Conservation (phyloP, 2,329 filamentous ascomycete genomes). For the Orbilia quercus region DNA sequence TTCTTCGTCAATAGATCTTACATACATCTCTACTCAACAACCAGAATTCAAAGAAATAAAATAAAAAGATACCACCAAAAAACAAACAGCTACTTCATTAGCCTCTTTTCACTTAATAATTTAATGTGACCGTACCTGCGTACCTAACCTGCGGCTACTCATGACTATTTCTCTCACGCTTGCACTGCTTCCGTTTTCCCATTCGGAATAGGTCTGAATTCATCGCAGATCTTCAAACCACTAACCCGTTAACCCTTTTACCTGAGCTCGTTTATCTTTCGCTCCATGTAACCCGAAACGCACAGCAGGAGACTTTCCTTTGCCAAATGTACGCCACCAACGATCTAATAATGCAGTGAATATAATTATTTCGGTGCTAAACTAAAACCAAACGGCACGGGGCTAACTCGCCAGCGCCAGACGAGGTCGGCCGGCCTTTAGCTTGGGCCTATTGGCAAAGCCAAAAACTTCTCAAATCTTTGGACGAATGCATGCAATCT, state of each 20-base stretch:
- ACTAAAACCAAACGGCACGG: slow-evolving; percentile 12
- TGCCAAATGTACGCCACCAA: slow-evolving; percentile 20
- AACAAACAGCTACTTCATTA: too few species aligned
- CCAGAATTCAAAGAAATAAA: slow-evolving; percentile 42
- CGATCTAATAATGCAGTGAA: slow-evolving; percentile 23
- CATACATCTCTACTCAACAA: slow-evolving; percentile 56
- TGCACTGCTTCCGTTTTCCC: slow-evolving; percentile 2
- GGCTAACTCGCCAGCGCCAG: slow-evolving; percentile 1
- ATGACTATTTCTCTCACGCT: slow-evolving; percentile 1
- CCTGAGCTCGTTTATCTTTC: slow-evolving; percentile 45
- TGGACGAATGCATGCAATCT: slow-evolving; percentile 50
- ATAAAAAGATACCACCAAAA: slow-evolving; percentile 4
- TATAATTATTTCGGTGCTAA: too few species aligned
- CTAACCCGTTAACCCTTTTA: slow-evolving; percentile 1
- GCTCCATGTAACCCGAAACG: slow-evolving; percentile 31
- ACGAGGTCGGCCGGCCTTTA: background rate
- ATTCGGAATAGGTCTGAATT: slow-evolving; percentile 13
- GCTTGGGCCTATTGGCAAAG: background rate
- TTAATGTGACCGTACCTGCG: background rate
- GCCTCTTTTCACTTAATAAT: too few species aligned
- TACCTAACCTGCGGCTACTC: background rate
- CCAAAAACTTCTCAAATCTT: slow-evolving; percentile 45
- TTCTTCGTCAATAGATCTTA: slow-evolving; percentile 53
- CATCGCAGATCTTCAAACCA: slow-evolving; percentile 37
- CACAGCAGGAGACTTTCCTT: slow-evolving; percentile 40